These are phyloP conservation scores for Heliosperma pusillum DNA, from an alignment of 148 eudicot species.

Conservation along the genomic window DNA sequence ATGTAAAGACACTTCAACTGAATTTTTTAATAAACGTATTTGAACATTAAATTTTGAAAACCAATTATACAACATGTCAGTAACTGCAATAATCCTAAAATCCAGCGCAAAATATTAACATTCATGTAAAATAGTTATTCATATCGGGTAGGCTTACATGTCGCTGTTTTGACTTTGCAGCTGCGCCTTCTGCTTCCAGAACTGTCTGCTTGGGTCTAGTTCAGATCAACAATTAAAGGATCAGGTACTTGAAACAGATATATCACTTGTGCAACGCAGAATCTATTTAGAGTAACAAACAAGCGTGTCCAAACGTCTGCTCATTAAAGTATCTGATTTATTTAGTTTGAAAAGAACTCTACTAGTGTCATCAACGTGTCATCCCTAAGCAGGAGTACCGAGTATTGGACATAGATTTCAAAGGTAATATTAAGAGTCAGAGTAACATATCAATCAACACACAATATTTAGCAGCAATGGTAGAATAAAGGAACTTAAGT, in stretches of 20 bases:
- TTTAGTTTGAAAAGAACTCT: background rate
- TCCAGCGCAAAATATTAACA: too few relatives aligned
- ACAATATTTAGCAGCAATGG: background rate
- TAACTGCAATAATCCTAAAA: too few relatives aligned
- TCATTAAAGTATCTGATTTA: background rate
- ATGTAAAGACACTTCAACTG: too few relatives aligned
- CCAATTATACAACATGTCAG: too few relatives aligned
- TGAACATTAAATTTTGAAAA: too few relatives aligned
- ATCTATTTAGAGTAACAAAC: background rate
- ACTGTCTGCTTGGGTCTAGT: slow-evolving; percentile 90
- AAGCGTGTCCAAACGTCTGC: background rate
- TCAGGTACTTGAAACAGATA: slow-evolving; percentile 10
- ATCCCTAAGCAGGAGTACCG: background rate
- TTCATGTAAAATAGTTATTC: too few relatives aligned
- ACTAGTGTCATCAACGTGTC: background rate
- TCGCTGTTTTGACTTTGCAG: slow-evolving; percentile 58
- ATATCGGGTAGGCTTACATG: slow-evolving; percentile 34
- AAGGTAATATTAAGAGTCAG: background rate
- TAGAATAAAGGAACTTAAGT: background rate
- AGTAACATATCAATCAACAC: background rate
- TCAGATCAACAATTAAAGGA: slow-evolving; percentile 25
- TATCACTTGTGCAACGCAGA: background rate
- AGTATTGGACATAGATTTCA: background rate
- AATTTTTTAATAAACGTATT: too few relatives aligned
- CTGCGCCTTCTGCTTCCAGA: slow-evolving; percentile 90